These are phyloP conservation scores for Hibiscus mutabilis DNA, from an alignment of 345 rosid genomes.

Conservation along the genomic window DNA sequence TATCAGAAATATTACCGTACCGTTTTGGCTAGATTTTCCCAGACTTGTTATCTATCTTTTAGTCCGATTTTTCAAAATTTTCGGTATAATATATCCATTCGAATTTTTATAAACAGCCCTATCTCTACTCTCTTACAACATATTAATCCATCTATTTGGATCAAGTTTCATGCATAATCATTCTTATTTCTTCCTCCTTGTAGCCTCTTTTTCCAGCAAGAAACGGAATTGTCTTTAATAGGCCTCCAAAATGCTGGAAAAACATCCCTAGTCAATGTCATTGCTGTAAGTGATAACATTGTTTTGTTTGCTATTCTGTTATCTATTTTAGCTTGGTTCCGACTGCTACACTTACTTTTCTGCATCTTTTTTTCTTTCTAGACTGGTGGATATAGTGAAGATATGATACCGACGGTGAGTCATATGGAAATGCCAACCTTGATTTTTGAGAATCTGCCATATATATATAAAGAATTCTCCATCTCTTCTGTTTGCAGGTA, in stretches of 20 bases:
- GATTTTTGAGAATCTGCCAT: constrained; percentile 1
- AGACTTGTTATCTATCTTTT: too few species aligned
- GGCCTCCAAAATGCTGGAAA: constrained; percentile 68
- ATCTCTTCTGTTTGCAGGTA: constrained; percentile 35
- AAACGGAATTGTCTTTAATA: constrained; percentile 53
- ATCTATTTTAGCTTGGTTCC: constrained; percentile 16
- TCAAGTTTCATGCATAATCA: not conserved
- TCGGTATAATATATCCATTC: too few species aligned
- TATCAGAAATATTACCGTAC: too few species aligned
- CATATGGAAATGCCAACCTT: not conserved
- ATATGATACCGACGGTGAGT: constrained; percentile 59
- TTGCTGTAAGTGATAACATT: constrained; percentile 52
- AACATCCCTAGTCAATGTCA: constrained; percentile 52
- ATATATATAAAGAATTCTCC: not conserved
- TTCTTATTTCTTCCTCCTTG: not conserved
- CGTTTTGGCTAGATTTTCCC: too few species aligned
- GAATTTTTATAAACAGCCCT: not conserved
- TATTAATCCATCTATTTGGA: not conserved
- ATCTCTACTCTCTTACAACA: not conserved
- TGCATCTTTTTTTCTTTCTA: constrained; percentile 14
- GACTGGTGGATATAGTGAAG: constrained; percentile 67
- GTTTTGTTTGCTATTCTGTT: not conserved
- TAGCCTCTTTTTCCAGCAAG: constrained; percentile 59
- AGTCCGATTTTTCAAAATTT: too few species aligned
- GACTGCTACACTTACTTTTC: constrained; percentile 12